phyloP scores from a whole-genome alignment of 805 yeast genomes.

The Starmerella vaccinii region DNA sequence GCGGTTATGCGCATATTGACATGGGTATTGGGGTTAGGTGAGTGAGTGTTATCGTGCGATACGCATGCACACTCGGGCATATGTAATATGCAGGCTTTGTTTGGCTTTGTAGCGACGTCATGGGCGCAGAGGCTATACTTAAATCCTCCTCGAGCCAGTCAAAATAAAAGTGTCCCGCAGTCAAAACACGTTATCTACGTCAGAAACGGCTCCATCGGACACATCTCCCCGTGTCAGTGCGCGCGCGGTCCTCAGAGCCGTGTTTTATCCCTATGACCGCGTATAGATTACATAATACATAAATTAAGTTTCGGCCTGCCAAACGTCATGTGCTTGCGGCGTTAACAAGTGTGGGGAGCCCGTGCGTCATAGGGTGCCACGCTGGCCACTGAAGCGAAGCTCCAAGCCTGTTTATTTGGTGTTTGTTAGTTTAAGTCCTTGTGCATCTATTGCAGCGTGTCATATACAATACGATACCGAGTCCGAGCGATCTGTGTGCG shows the following conservation, averaged over 20 bases:
- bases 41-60: neutral
- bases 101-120: too few species aligned
- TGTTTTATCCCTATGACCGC: neutral
- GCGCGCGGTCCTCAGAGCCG: neutral
- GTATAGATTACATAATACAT: neutral
- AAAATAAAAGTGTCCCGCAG: too few species aligned
- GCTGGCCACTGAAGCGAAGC: too few species aligned
- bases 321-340: neutral
- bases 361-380: neutral
- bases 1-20: conserved; percentile 3
- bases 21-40: neutral
- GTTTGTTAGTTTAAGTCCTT: too few species aligned
- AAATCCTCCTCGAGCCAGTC: too few species aligned
- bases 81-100: neutral
- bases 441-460: too few species aligned
- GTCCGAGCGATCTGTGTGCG: neutral
- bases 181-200: neutral
- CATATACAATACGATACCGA: too few species aligned
- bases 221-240: neutral
- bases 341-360: neutral
- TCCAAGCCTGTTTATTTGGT: too few species aligned
- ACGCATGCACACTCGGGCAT: conserved; percentile 4
- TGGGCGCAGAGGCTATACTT: too few species aligned
- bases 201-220: neutral
- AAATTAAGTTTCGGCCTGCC: neutral